Base-by-base conservation (phyloP, 768 basidiomycete genomes). In the Ephemerocybe angulata region DNA sequence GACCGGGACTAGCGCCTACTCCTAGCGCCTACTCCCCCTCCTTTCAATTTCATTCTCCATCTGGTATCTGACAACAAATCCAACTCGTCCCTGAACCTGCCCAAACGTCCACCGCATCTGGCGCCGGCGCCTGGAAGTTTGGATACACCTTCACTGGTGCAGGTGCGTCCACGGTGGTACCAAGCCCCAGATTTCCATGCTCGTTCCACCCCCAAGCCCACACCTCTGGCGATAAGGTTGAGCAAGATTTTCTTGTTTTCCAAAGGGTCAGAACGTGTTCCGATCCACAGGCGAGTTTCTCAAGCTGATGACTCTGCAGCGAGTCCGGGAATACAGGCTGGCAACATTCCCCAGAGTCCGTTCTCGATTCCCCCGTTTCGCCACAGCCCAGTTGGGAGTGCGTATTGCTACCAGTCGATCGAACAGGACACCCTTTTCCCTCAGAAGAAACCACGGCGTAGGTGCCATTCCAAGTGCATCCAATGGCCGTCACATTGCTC, bases 181-280 rank as follows among this genome's bases (percentile, higher is more conserved):
- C 87, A 22, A 83, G 63, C 0, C 90, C 93, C 25, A 98, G 75
- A 68, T 97, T 98, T 6, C 96, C 96, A 65, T 98, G 96, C 68
- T 98, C 96, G 67, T 98, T 98, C 95, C 96, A 98, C 0, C 96
- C 96, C 91, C 95, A 97, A 0, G 84, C 90, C 82, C 84, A 90
- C 0, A 94, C 79, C 58, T 81, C 78, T 1, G 58, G 8, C n/a
- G n/a, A n/a, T n/a, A n/a, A n/a, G n/a, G n/a, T n/a, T n/a, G n/a
- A n/a, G 17, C 48, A 8, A 30, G 44, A 48, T 7, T 42, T 51
- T 21, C 27, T 22, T 13, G 44, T 31, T 24, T 44, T 50, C 57
- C 73, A 52, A 5, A 76, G 60, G 17, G 70, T 70, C 8, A 97
- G 69, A 3, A 91, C 80, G 68, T 98, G 94, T 68, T 98, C 95